These are phyloP conservation scores for Aspergillus heteromorphus DNA, from an alignment of 495 filamentous ascomycete species.

Conservation along the genomic window DNA sequence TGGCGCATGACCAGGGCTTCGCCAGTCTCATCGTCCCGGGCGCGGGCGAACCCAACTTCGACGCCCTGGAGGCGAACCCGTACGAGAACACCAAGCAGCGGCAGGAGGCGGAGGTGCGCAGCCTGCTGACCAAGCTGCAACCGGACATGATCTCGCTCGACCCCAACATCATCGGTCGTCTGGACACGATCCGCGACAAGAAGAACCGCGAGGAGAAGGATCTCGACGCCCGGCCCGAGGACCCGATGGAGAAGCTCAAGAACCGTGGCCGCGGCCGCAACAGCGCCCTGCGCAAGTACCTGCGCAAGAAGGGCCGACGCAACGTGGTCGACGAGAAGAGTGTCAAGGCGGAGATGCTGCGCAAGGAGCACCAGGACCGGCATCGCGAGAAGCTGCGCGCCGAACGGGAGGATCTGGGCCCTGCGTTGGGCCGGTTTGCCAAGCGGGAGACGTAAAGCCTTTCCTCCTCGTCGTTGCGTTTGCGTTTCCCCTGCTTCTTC, in stretches of 20 bases:
- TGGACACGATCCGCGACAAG: slow-evolving; percentile 71
- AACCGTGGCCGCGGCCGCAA: slow-evolving; percentile 88
- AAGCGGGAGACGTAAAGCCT: slow-evolving; percentile 40
- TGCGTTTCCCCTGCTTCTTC: slow-evolving; percentile 5
- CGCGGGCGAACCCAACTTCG: slow-evolving; percentile 93
- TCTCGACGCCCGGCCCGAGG: slow-evolving; percentile 65
- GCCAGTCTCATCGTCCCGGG: slow-evolving; percentile 85
- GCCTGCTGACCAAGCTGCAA: slow-evolving; percentile 84
- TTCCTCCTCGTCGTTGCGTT: slow-evolving; percentile 8
- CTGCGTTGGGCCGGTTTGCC: slow-evolving; percentile 66
- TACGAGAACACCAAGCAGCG: slow-evolving; percentile 92
- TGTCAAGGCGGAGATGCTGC: slow-evolving; percentile 60
- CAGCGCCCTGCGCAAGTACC: slow-evolving; percentile 74
- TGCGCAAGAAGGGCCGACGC: slow-evolving; percentile 81
- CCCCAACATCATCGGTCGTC: slow-evolving; percentile 79
- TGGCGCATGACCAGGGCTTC: slow-evolving; percentile 81
- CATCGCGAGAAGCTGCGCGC: slow-evolving; percentile 59
- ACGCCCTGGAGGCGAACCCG: slow-evolving; percentile 90
- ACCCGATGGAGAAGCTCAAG: slow-evolving; percentile 62
- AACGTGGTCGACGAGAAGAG: slow-evolving; percentile 91
- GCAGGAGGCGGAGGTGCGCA: slow-evolving; percentile 86
- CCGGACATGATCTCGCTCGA: slow-evolving; percentile 96
- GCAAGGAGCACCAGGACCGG: slow-evolving; percentile 57
- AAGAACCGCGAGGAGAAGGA: slow-evolving; percentile 68
- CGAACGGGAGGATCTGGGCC: slow-evolving; percentile 58